Evolutionary conservation across 2,329 filamentous ascomycete species (phyloP), one percentile per base, ranked within the genome.

Genomic region (Aspergillus thermomutatus): DNA sequence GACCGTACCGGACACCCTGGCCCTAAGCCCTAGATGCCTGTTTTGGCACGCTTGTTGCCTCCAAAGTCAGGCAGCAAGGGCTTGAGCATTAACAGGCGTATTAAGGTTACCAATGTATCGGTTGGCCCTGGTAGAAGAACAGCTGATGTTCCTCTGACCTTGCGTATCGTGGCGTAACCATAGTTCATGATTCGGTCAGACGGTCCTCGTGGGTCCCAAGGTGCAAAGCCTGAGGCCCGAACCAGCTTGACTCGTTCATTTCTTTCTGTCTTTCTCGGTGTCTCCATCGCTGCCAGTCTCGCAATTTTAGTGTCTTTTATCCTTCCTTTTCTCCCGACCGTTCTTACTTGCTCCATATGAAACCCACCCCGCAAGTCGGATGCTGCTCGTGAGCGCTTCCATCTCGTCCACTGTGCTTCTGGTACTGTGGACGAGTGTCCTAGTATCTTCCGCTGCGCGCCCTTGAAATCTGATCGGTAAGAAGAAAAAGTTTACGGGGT

Each of bases 341-440:
- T 50, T 34, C 27, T 21, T 40, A 23, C 47, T 55, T 52, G 43
- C 50, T 49, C 28, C 37, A 34, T 49, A 46, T 25, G 43, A 46
- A 26, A 11, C 49, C 54, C 58, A 55, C 56, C 56, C 52, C 53
- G 60, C 59, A 60, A 63, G 54, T 68, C 64, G 67, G 62, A 72
- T 72, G 70, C 64, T 62, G 67, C 63, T 66, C 61, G 60, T 62
- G 61, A 67, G 60, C 61, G 41, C 54, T 28, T 60, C 52, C 52
- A 53, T 62, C 66, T 71, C 68, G 69, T 72, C 66, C 68, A 70
- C 66, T 54, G 66, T 66, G 61, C 65, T 64, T 51, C 52, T 57
- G 50, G 66, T 66, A 57, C 66, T 54, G 69, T 71, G 69, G 70
- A 69, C 69, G 68, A 67, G 66, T 61, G 64, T 56, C 53, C 56